phyloP scores from a whole-genome alignment of 1,139 yeast genomes.

The Meyerozyma guilliermondii region DNA sequence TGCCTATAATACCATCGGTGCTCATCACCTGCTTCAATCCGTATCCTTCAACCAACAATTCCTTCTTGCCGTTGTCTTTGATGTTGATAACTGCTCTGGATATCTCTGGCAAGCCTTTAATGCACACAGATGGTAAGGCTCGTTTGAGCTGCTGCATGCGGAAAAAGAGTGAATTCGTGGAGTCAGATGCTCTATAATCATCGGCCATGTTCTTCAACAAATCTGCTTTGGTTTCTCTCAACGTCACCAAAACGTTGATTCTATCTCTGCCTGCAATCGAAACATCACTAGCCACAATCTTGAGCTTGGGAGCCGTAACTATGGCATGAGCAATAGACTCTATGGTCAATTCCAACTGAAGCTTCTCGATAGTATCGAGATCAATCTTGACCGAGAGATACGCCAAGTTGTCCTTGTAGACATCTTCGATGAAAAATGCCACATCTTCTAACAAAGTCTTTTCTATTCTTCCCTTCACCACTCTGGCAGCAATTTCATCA shows the following conservation, averaged over 20 bases:
- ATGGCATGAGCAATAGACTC: slow-evolving; percentile 87
- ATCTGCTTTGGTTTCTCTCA: slow-evolving; percentile 47
- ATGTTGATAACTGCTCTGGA: slow-evolving; percentile 96
- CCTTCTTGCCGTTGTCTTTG: slow-evolving; percentile 79
- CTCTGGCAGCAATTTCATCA: slow-evolving; percentile 97
- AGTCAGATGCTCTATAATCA: slow-evolving; percentile 23
- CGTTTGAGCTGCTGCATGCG: slow-evolving; percentile 88
- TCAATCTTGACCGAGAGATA: slow-evolving; percentile 81
- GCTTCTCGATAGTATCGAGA: slow-evolving; percentile 74
- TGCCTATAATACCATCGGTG: slow-evolving; percentile 93
- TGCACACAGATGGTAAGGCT: slow-evolving; percentile 78
- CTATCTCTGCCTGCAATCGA: slow-evolving; percentile 61
- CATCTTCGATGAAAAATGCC: slow-evolving; percentile 88
- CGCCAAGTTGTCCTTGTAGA: slow-evolving; percentile 76
- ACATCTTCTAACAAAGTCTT: slow-evolving; percentile 86
- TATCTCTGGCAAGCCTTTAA: slow-evolving; percentile 87
- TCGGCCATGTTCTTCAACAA: slow-evolving; percentile 21
- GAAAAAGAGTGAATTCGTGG: slow-evolving; percentile 64
- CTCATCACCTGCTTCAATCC: slow-evolving; percentile 96
- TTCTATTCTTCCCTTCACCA: slow-evolving; percentile 95
- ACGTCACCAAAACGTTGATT: slow-evolving; percentile 68
- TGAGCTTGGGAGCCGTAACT: slow-evolving; percentile 80
- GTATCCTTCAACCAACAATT: slow-evolving; percentile 93
- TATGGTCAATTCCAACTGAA: slow-evolving; percentile 82
- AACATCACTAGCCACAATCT: slow-evolving; percentile 71